A percentile compares a stretch with the other conserved stretches of the same genome.
phyloP scores from a whole-genome alignment of 2,329 filamentous ascomycete genomes.

The Xylaria sp. region DNA sequence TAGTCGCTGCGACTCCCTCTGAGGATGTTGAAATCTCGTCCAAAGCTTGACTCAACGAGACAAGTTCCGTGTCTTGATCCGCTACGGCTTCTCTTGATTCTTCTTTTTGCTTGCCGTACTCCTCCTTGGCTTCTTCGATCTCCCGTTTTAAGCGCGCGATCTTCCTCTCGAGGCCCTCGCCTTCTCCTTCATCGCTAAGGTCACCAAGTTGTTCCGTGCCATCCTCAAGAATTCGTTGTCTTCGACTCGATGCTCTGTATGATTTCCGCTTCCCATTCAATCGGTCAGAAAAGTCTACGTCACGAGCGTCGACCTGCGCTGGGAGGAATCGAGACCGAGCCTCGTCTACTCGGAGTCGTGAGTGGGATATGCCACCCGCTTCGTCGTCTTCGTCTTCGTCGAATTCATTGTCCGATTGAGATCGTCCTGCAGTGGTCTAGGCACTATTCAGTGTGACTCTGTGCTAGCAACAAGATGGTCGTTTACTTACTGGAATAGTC shows the following conservation, averaged over 20 bases:
- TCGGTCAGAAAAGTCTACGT: slow-evolving; percentile 88
- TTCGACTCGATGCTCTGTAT: slow-evolving; percentile 74
- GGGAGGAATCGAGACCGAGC: slow-evolving; percentile 81
- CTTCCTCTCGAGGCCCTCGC: slow-evolving; percentile 75
- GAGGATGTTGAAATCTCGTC: slow-evolving; percentile 60
- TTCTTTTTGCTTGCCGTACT: slow-evolving; percentile 59
- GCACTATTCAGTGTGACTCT: slow-evolving; percentile 23
- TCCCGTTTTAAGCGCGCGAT: slow-evolving; percentile 83
- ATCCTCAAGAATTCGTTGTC: slow-evolving; percentile 64
- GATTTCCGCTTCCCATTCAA: slow-evolving; percentile 81
- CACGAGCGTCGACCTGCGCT: slow-evolving; percentile 72
- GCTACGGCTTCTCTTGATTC: slow-evolving; percentile 46
- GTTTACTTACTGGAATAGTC: slow-evolving; percentile 69
- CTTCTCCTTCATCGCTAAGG: slow-evolving; percentile 69
- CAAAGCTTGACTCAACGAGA: slow-evolving; percentile 71
- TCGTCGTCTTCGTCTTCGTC: slow-evolving; percentile 66
- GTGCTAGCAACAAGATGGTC: background rate
- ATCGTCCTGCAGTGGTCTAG: slow-evolving; percentile 58
- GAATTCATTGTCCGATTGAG: slow-evolving; percentile 64
- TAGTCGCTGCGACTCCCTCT: slow-evolving; percentile 31
- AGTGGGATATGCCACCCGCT: slow-evolving; percentile 69
- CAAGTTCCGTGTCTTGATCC: slow-evolving; percentile 59
- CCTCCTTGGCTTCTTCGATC: slow-evolving; percentile 49
- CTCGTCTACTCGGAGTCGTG: slow-evolving; percentile 74
- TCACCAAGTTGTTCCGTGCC: slow-evolving; percentile 72